Conservation (phyloP, 352 stramenopile genomes). For the Phytophthora cajani region DNA sequence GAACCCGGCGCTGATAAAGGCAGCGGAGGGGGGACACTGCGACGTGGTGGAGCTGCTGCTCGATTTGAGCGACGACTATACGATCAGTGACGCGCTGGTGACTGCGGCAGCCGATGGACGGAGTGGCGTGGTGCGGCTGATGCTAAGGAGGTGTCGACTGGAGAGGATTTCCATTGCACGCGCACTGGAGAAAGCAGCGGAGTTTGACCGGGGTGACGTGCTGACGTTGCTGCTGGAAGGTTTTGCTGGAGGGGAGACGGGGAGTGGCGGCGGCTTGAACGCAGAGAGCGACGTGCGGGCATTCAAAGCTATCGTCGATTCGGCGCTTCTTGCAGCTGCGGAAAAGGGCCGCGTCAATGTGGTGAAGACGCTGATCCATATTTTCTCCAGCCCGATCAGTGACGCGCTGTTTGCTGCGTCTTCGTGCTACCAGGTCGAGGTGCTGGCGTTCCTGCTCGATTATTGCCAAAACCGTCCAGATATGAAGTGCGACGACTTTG, state of each 20-base stretch:
- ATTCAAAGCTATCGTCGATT: not conserved
- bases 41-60: conserved; percentile 11
- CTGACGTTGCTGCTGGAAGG: conserved; percentile 6
- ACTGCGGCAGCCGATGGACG: conserved; percentile 3
- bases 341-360: not conserved
- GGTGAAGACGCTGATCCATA: conserved; percentile 1
- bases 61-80: conserved; percentile 11
- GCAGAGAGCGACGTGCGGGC: not conserved
- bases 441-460: conserved; percentile 21
- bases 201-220: conserved; percentile 3
- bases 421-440: not conserved
- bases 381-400: not conserved
- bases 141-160: not conserved
- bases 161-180: not conserved
- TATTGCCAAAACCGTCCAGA: not conserved
- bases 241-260: not conserved
- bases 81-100: conserved; percentile 3
- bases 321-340: conserved; percentile 2
- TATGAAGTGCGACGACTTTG: not conserved
- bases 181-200: conserved; percentile 12
- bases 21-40: conserved; percentile 14
- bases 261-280: not conserved
- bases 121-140: not conserved
- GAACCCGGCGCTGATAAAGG: conserved; percentile 8
- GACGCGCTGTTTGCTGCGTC: conserved; percentile 1